Evolutionary conservation across 116 monocot genomes (phyloP), one percentile per base, ranked within the genome.

Genomic region (Dioscorea cayenensis): DNA sequence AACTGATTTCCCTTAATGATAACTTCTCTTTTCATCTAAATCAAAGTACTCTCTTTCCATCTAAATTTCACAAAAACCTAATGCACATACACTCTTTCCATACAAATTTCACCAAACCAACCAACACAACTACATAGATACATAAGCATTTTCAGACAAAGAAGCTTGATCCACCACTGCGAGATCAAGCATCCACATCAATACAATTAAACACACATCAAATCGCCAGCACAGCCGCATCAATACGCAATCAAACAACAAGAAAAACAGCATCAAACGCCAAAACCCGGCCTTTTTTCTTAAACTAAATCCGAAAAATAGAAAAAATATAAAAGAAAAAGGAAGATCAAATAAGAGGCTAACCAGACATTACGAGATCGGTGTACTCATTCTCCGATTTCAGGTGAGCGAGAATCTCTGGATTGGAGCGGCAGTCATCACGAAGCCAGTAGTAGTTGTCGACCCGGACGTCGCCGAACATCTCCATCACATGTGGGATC

Each of bases 381-480:
- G 89, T 84, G 77, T 94, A 84, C 6, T 80, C 83, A 66, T 99
- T 99, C 86, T 99, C 99, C 66, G 76, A 76, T 43, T 77, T 76
- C 73, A 99, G 84, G 37, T 99, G 72, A 25, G 80, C 59, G 21
- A 99, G 75, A 48, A 99, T 80, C 9, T 91, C 91, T 14, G 87
- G 84, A 66, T 87, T 61, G 20, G 82, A 74, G 48, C 94, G 85
- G 49, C 87, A 94, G 66, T 99, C 99, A 69, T 99, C 94, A 16
- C 99, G 89, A 65, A 99, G 88, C 99, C 99, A 99, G 78, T 99
- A 94, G 79, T 94, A 94, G 64, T 99, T 71, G 78, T 99, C 99
- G 68, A 76, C 80, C 62, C 99, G 80, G 29, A 99, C 91, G 70
- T 99, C 94, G 14, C 91, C 94, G 80, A 91, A 89, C 75, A 91